These are phyloP conservation scores for Limonium bicolor DNA, from an alignment of 148 eudicot species.

Conservation along the genomic window DNA sequence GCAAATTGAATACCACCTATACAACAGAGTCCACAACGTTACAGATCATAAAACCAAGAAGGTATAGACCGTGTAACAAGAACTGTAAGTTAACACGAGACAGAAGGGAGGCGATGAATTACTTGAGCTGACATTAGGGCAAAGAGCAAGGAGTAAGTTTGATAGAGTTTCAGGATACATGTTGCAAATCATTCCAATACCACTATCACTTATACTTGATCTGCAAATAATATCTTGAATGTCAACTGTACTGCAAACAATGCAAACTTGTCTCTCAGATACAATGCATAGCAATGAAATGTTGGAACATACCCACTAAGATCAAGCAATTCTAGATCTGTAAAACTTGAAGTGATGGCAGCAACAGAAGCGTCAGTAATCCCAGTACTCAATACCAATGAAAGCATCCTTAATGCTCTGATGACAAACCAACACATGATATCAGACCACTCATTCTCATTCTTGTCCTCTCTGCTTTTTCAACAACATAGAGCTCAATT, in stretches of 20 bases:
- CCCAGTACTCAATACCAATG: conserved; percentile 63
- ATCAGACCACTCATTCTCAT: no score
- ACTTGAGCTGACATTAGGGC: conserved; percentile 91
- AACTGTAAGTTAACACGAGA: background rate
- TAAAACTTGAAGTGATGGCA: conserved; percentile 73
- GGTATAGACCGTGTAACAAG: background rate
- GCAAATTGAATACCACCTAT: conserved; percentile 98
- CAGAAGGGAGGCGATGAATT: conserved; percentile 13
- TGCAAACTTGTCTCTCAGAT: no score
- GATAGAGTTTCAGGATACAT: conserved; percentile 65
- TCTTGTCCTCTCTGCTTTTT: no score
- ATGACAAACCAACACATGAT: conserved; percentile 4
- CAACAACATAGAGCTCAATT: no score
- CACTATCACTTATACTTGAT: conserved; percentile 89
- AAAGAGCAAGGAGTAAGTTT: conserved; percentile 68
- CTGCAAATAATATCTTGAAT: conserved; percentile 17
- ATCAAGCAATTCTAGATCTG: conserved; percentile 81
- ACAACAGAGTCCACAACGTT: background rate
- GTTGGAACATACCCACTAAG: conserved; percentile 70
- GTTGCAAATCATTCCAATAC: conserved; percentile 89
- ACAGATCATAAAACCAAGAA: background rate
- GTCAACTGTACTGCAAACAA: no score
- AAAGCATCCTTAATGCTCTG: conserved; percentile 87
- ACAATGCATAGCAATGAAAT: background rate
- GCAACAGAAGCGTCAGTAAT: conserved; percentile 93